A percentile compares a stretch with the other conserved stretches of the same genome.
Evolutionary conservation across 2,329 filamentous ascomycete species (phyloP).

Genomic region (Exophiala spinifera): DNA sequence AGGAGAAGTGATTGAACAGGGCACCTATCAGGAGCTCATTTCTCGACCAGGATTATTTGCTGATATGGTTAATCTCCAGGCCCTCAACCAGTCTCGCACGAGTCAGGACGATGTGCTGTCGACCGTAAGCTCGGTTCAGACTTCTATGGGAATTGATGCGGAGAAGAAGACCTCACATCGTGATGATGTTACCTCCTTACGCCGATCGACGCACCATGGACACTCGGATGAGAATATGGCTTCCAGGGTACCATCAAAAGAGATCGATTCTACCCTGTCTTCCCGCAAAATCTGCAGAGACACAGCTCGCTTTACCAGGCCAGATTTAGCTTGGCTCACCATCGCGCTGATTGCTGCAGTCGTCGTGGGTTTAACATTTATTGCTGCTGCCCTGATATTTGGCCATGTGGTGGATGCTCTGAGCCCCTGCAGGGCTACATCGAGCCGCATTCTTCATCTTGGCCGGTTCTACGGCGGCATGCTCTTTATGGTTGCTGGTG

Average conservation of each 20-base stretch:
- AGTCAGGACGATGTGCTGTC: conserved; percentile 7
- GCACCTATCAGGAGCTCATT: conserved; percentile 35
- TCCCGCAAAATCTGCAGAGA: too few species aligned
- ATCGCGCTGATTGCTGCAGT: conserved; percentile 51
- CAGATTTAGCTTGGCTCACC: conserved; percentile 32
- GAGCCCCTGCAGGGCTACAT: conserved; percentile 50
- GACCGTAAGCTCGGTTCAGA: neutral
- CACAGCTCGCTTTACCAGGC: too few species aligned
- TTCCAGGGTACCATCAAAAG: too few species aligned
- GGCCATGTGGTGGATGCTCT: conserved; percentile 59
- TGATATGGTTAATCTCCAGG: conserved; percentile 50
- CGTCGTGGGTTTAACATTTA: conserved; percentile 57
- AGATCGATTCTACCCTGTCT: too few species aligned
- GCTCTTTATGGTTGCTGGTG: conserved; percentile 59
- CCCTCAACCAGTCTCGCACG: conserved; percentile 19
- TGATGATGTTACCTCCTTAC: too few species aligned
- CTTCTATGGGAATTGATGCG: conserved; percentile 12
- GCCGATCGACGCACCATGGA: too few species aligned
- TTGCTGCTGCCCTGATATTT: conserved; percentile 58
- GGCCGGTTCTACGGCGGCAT: conserved; percentile 57
- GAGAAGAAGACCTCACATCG: conserved; percentile 33
- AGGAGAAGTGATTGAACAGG: conserved; percentile 36
- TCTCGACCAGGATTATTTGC: conserved; percentile 44
- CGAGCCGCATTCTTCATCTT: conserved; percentile 45
- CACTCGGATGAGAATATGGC: too few species aligned